These are phyloP conservation scores for Mycena indigotica DNA, from an alignment of 768 basidiomycete genomes.

Conservation along the genomic window DNA sequence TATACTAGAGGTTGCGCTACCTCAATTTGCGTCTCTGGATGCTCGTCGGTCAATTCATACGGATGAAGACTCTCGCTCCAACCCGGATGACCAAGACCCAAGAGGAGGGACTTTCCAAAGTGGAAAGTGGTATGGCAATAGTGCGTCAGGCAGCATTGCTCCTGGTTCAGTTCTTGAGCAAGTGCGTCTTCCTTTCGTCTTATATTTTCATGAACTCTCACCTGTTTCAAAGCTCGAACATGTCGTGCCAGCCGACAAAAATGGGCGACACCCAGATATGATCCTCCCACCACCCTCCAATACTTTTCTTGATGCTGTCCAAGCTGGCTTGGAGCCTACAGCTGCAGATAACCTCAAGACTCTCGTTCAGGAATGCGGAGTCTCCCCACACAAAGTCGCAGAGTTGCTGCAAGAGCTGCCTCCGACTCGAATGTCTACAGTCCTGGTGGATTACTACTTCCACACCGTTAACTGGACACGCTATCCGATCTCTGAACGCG, in stretches of 20 bases:
- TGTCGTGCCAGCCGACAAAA: slow-evolving; percentile 40
- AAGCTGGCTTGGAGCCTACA: slow-evolving; percentile 48
- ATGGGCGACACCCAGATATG: slow-evolving; percentile 4
- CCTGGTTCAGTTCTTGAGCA: slow-evolving; percentile 80
- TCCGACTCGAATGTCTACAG: slow-evolving; percentile 70
- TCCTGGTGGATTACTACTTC: slow-evolving; percentile 84
- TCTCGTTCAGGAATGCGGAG: slow-evolving; percentile 90
- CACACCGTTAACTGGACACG: slow-evolving; percentile 84
- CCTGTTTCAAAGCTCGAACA: slow-evolving; percentile 48
- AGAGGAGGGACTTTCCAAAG: slow-evolving; percentile 78
- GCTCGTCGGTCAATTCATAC: slow-evolving; percentile 36
- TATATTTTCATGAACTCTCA: slow-evolving; percentile 6
- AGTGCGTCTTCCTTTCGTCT: slow-evolving; percentile 39
- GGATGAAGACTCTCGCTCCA: slow-evolving; percentile 74
- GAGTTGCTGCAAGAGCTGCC: slow-evolving; percentile 90
- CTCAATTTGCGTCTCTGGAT: slow-evolving; percentile 63
- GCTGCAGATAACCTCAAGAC: slow-evolving; percentile 84
- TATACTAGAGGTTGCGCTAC: slow-evolving; percentile 77
- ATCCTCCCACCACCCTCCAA: slow-evolving; percentile 22
- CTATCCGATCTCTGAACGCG: slow-evolving; percentile 85
- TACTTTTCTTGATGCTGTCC: slow-evolving; percentile 45
- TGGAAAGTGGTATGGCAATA: slow-evolving; percentile 84
- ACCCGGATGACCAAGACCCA: slow-evolving; percentile 76
- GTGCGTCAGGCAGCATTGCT: slow-evolving; percentile 81
- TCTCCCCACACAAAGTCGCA: slow-evolving; percentile 85